Base-by-base conservation (phyloP, 2,329 filamentous ascomycete species). In the Diaporthe sp. region DNA sequence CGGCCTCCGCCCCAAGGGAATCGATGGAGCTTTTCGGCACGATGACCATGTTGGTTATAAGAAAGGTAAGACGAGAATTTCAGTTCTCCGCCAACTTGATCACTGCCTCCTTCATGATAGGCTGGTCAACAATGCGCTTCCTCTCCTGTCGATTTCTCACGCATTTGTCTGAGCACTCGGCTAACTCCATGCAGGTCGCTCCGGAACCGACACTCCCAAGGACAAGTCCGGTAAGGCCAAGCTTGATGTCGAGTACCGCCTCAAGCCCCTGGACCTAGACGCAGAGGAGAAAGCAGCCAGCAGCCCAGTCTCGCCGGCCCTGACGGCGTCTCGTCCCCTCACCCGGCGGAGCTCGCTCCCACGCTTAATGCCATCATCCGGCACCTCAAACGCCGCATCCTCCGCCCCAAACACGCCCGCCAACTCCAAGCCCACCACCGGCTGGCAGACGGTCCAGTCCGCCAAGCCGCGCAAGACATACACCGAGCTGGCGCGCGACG, bases 21-120 rank as follows among this genome's bases (percentile, higher is more conserved):
- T 98, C n/a, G 95, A 98, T 74, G 95, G 90, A 0, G 98, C 98
- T 80, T 91, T 90, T 30, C 87, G 90, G 52, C 88, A 88, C 0
- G 88, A 91, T 22, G 83, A 87, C 22, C 82, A 84, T 0, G 81
- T 82, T 1, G 80, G 70, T 28, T 76, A 77, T 9, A 80, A 76
- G 38, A 87, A 85, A 83, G 80, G 52, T 80, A 80, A 74, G 78
- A 64, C 30, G 6, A 64, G 2, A n/a, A 47, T 19, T 1, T 15
- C 17, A 35, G 15, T 10, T 45, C 19, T 1, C 35, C 55, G n/a
- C n/a, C 17, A n/a, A 30, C 13, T 33, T 58, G 33, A 25, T 30
- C 45, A 22, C 30, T 3, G 28, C 38, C 42, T 28, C 15, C 19
- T 38, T 22, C 6, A 6, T 40, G 35, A 12, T 38, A 8, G 4